Evolutionary conservation across 2,329 filamentous ascomycete genomes (phyloP).

Genomic region (Calonectria pseudoturangicola): DNA sequence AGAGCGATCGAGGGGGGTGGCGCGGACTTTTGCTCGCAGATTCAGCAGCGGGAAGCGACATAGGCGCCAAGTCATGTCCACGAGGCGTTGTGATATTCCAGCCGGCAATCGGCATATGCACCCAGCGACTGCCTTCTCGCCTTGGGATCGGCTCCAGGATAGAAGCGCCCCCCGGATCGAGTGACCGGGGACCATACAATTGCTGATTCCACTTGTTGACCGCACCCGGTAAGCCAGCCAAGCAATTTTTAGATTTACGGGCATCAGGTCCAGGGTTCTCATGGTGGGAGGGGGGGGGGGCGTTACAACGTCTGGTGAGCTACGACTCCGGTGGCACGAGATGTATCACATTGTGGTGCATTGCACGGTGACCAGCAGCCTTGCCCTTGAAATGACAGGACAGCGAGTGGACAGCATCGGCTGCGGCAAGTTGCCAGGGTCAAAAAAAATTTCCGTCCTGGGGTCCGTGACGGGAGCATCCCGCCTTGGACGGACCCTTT

Average conservation of each 20-base stretch:
- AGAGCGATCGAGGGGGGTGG: conserved; percentile 34
- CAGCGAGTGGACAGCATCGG: conserved; percentile 48
- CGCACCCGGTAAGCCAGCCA: conserved; percentile 41
- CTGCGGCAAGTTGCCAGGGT: conserved; percentile 47
- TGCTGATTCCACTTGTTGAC: conserved; percentile 31
- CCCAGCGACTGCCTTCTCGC: conserved; percentile 10
- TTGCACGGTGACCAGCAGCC: conserved; percentile 41
- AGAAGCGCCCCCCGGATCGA: conserved; percentile 38
- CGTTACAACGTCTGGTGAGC: conserved; percentile 40
- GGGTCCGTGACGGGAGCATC: conserved; percentile 37
- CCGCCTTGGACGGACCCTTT: conserved; percentile 39
- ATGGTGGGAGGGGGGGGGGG: conserved; percentile 37
- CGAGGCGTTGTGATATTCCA: conserved; percentile 50
- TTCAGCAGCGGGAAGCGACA: conserved; percentile 51
- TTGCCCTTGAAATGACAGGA: conserved; percentile 52
- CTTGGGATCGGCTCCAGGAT: conserved; percentile 43
- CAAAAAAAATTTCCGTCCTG: conserved; percentile 50
- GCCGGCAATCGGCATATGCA: conserved; percentile 16
- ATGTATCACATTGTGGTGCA: conserved; percentile 39
- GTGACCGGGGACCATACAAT: conserved; percentile 44
- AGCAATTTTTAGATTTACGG: conserved; percentile 41
- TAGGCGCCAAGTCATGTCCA: conserved; percentile 45
- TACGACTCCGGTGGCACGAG: conserved; percentile 31
- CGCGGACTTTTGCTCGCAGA: conserved; percentile 40
- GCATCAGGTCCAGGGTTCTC: conserved; percentile 34